Base-by-base conservation (phyloP, 768 basidiomycete species). In the Agaricus subrufescens region DNA sequence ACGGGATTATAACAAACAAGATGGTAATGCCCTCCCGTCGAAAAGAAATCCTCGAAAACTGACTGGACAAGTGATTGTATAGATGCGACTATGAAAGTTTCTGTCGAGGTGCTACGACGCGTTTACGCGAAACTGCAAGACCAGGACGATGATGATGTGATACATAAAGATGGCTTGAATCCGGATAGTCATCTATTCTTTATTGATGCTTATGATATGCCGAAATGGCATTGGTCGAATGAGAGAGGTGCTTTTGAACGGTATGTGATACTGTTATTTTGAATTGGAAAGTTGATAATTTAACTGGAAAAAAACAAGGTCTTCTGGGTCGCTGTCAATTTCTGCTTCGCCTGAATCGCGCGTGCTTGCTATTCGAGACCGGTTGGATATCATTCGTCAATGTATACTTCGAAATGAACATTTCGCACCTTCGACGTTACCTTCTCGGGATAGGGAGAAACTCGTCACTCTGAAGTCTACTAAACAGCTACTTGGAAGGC, bases 161-260 rank as follows among this genome's bases (percentile, higher is more conserved):
- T 72, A 38, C 82, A 84, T 60, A 81, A 81, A 40, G 87, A 89
- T 44, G 67, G 80, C 7, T 75, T 94, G 26, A 91, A 94, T 61
- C 86, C 89, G 5, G 87, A 92, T 31, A 85, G 79, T 42, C 90
- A 97, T 66, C 71, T 98, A 29, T 83, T 85, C 63, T 75, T 98
- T 60, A 75, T 98, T 30, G 85, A 96, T 67, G 87, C 96, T 9
- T 96, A 94, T 63, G 94, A 96, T 50, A 98, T 98, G 94, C 97
- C 97, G 0, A 73, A 85, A 11, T 94, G 94, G 87, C 81, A 87
- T 63, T 99, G 92, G 85, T 93, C 94, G 14, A 73, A 78, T 30
- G 91, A 95, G 64, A 75, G 89, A 56, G 88, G 88, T 46, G 87
- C 89, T 1, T 98, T 98, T 64, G 92, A 93, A 56, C 89, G 84